Base-by-base conservation (phyloP, 805 yeast species). In the Saccharomycopsis lassenensis region DNA sequence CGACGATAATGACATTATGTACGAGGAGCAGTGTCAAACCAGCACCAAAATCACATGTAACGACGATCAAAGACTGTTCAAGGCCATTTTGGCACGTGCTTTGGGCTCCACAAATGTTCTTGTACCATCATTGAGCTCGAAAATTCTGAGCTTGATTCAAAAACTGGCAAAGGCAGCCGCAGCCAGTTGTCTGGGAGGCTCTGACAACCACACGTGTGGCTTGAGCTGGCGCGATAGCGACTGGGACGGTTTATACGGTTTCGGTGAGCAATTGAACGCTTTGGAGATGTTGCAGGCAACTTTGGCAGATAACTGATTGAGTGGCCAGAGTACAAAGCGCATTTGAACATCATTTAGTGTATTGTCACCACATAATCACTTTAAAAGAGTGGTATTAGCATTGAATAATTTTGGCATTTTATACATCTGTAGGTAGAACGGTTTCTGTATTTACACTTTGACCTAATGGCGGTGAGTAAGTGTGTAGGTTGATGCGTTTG, bases 191-290 rank as follows among this genome's bases (percentile, higher is more conserved):
- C 55, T 69, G 11, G 91, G 89, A 49, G 91, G 89, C 50, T 44
- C 58, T 6, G 91, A 81, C 57, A 75, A 76, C 7, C 76, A 71
- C 48, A 81, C 91, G 0, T 81, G 93, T 63, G 91, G 89, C 23
- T 53, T 69, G 41, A 63, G 69, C 54, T 81, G 93, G 93, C 55
- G 63, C 7, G 45, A 54, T 8, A 53, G 59, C 4, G 65, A 69
- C 2, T 70, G 79, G 72, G 91, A 81, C 54, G 76, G 70, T 1
- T 43, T 48, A 28, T 81, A 69, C 50, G 91, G 93, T 19, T 58
- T 82, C 19, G 91, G 91, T 46, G 93, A 81, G 56, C 85, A 81
- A 56, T 74, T 81, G 73, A 59, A 68, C 34, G 83, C 91, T 0
- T 60, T 78, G 41, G 91, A 81, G 52, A 67, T 66, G n/a, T n/a